Conservation (phyloP, 2,329 filamentous ascomycete species). For the Talaromyces sp. region DNA sequence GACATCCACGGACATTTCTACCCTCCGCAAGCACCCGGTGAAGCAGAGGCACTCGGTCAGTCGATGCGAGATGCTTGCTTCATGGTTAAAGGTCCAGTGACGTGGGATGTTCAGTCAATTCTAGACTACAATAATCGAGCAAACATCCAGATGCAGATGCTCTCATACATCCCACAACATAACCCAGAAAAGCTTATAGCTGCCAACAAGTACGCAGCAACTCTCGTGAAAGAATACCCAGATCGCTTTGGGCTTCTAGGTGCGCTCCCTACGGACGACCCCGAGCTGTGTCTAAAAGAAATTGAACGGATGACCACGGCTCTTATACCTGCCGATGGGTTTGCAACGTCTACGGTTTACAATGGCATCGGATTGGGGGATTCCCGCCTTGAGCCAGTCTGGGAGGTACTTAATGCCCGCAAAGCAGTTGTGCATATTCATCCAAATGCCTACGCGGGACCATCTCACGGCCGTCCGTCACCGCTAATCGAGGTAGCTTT, state of each 20-base stretch:
- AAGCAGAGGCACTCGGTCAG: neutral
- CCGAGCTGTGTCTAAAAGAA: neutral
- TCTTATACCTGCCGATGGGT: neutral
- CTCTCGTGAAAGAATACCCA: neutral
- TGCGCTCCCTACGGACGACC: conserved; percentile 4
- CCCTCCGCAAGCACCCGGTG: neutral
- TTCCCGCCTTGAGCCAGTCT: neutral
- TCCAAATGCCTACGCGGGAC: neutral
- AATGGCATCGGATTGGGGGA: neutral
- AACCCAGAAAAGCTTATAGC: neutral
- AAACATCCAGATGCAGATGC: conserved; percentile 10
- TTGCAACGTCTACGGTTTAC: neutral
- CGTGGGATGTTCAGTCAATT: neutral
- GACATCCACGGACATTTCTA: conserved; percentile 9
- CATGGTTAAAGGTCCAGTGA: neutral
- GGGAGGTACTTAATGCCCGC: conserved; percentile 1
- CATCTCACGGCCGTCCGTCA: neutral
- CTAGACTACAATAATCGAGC: conserved; percentile 6
- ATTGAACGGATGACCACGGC: neutral
- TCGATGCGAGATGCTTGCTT: neutral
- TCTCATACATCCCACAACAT: conserved; percentile 4
- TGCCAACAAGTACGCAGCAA: neutral
- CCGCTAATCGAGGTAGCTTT: conserved; percentile 9
- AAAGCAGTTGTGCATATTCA: conserved; percentile 10
- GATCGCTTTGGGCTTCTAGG: conserved; percentile 5